phyloP scores from a whole-genome alignment of 2,329 filamentous ascomycete genomes.

The Diaporthe citri region DNA sequence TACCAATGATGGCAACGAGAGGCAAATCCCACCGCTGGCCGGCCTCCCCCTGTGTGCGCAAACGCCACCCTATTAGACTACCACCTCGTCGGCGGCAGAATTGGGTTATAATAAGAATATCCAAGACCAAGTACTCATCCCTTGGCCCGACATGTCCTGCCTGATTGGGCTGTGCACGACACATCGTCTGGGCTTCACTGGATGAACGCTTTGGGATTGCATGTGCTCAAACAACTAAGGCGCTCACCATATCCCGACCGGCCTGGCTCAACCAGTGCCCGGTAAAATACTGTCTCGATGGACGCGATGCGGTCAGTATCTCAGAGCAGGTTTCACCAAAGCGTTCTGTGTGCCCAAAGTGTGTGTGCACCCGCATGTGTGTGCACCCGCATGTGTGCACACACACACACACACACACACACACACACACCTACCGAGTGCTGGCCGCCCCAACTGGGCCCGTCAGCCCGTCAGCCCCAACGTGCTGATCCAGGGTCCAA shows the following conservation, averaged over 20 bases:
- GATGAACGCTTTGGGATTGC: not conserved
- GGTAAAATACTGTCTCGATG: too few species aligned
- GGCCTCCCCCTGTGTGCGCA: not conserved
- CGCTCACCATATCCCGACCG: not conserved
- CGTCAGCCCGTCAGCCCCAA: conserved; percentile 1
- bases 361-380: not conserved
- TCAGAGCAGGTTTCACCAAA: not conserved
- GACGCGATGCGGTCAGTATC: not conserved
- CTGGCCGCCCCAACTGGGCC: not conserved
- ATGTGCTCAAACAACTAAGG: not conserved
- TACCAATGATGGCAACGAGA: not conserved
- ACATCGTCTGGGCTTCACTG: not conserved
- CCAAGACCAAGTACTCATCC: not conserved
- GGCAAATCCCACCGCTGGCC: conserved; percentile 1
- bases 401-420: too few species aligned
- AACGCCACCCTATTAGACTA: not conserved
- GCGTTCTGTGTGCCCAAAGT: not conserved
- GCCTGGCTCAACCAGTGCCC: not conserved
- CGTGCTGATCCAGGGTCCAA: conserved; percentile 26
- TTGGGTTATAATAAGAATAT: not conserved
- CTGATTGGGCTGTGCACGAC: not conserved
- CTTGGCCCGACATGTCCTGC: not conserved
- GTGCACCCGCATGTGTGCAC: too few species aligned
- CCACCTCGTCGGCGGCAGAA: not conserved
- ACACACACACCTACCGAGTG: not conserved